phyloP scores from a whole-genome alignment of 768 basidiomycete species.

The Collybiopsis luxurians region DNA sequence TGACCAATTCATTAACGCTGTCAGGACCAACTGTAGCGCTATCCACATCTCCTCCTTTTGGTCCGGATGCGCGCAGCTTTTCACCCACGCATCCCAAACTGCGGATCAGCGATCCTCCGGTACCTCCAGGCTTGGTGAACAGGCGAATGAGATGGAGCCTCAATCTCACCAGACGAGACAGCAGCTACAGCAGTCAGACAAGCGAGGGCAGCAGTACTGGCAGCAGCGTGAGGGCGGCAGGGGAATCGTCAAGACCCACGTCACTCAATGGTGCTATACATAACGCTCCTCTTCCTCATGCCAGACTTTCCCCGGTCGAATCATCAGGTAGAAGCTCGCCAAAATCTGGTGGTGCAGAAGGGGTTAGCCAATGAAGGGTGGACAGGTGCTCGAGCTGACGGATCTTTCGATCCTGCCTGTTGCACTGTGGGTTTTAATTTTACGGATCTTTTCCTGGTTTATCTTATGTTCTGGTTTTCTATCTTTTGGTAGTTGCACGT shows the following conservation, averaged over 20 bases:
- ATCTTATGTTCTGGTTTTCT: background rate
- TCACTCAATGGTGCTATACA: no score
- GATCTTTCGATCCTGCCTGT: no score
- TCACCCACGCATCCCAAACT: conserved; percentile 6
- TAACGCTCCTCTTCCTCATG: no score
- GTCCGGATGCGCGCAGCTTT: background rate
- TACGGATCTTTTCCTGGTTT: background rate
- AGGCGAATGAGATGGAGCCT: conserved; percentile 5
- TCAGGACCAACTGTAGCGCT: conserved; percentile 2
- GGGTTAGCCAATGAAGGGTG: no score
- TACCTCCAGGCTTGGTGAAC: background rate
- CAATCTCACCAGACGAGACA: background rate
- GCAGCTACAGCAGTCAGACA: background rate
- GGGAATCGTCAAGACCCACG: no score
- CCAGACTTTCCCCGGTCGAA: no score
- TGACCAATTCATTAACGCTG: background rate
- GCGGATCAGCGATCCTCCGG: background rate
- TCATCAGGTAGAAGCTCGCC: no score
- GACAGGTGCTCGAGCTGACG: no score
- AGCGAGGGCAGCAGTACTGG: background rate
- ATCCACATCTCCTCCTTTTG: background rate
- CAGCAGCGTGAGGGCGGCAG: no score
- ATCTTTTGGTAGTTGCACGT: background rate
- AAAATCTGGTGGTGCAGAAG: no score
- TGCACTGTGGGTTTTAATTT: no score